Evolutionary conservation across 169 alveolate species (phyloP).

Genomic region (Theileria equi): DNA sequence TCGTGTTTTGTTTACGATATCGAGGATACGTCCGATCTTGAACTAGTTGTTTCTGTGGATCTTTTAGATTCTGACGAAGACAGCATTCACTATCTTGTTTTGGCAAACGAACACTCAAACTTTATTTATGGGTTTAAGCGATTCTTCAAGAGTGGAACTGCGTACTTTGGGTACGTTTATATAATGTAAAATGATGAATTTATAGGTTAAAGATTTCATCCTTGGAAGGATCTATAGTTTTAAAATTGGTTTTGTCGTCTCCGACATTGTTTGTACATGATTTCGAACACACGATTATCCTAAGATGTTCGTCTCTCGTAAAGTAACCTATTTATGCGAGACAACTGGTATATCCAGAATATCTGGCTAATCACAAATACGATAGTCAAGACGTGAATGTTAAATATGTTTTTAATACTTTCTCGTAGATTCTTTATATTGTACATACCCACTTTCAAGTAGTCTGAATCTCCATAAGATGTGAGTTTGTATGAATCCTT

Average conservation of each 20-base stretch:
- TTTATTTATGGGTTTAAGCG: constrained; percentile 55
- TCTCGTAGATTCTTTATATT: background rate
- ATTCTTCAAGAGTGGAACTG: no score
- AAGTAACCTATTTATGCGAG: no score
- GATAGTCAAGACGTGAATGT: background rate
- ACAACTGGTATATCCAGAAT: constrained; percentile 7
- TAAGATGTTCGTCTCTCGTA: no score
- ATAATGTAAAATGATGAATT: no score
- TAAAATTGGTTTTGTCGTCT: background rate
- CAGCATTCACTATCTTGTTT: constrained; percentile 20
- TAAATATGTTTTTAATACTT: background rate
- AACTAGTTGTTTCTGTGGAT: constrained; percentile 14
- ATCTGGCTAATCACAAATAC: background rate
- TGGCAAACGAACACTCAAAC: constrained; percentile 26
- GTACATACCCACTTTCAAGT: background rate
- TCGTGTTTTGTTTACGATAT: background rate
- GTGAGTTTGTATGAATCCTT: background rate
- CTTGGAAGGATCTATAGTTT: background rate
- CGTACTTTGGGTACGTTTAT: no score
- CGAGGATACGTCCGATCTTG: constrained; percentile 4
- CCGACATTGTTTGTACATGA: background rate
- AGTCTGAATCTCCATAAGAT: background rate
- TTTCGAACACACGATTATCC: background rate
- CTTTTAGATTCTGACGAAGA: background rate
- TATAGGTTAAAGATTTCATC: background rate